Percentiles rank a stretch among this genome's conserved stretches.
phyloP scores from a whole-genome alignment of 306 rosid genomes.

The Prunus mongolica region DNA sequence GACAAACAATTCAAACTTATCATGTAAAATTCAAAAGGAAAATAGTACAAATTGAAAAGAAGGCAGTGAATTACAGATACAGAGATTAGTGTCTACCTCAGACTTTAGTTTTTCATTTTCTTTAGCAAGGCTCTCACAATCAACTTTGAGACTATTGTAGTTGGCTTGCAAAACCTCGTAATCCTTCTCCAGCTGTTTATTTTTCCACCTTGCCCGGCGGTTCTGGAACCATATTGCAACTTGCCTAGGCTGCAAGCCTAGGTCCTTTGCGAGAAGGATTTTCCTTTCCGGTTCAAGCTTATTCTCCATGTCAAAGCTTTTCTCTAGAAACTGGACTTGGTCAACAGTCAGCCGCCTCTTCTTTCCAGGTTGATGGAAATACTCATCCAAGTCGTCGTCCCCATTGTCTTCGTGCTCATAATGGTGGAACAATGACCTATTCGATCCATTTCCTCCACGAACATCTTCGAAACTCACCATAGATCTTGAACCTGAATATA shows the following conservation, averaged over 20 bases:
- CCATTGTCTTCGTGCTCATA: conserved; percentile 52
- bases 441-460: conserved; percentile 41
- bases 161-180: conserved; percentile 48
- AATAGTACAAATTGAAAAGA: no score
- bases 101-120: conserved; percentile 57
- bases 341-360: conserved; percentile 60
- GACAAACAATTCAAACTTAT: background rate
- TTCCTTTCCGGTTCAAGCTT: conserved; percentile 86
- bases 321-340: conserved; percentile 82
- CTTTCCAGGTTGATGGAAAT: conserved; percentile 70
- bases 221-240: conserved; percentile 97
- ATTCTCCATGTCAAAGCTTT: conserved; percentile 81
- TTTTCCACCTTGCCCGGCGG: conserved; percentile 85
- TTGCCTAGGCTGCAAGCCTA: conserved; percentile 89
- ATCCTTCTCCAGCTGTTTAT: conserved; percentile 78
- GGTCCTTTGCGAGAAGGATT: conserved; percentile 62
- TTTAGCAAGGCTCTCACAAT: conserved; percentile 53
- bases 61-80: background rate
- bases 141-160: conserved; percentile 48
- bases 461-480: conserved; percentile 72
- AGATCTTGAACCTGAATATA: conserved; percentile 54
- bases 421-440: conserved; percentile 27
- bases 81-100: conserved; percentile 37
- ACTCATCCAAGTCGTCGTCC: conserved; percentile 61
- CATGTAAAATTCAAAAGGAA: background rate